These are phyloP conservation scores for Priceomyces haplophilus DNA, from an alignment of 805 yeast genomes.

Conservation along the genomic window DNA sequence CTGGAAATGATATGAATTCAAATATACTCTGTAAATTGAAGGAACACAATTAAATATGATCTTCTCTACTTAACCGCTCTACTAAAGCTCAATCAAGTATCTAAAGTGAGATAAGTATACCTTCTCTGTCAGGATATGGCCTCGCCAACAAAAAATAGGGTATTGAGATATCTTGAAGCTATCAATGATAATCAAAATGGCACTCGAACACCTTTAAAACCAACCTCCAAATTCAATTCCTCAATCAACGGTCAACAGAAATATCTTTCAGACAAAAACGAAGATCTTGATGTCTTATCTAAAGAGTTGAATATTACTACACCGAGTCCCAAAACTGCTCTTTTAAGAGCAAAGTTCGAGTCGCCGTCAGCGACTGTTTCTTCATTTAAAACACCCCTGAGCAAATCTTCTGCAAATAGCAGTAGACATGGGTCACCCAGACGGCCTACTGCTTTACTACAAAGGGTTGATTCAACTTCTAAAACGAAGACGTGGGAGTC, in stretches of 20 bases:
- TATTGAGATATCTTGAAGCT: conserved; percentile 34
- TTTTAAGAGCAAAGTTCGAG: conserved; percentile 33
- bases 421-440: conserved; percentile 18
- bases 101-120: too few relatives aligned
- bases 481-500: conserved; percentile 1
- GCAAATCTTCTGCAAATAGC: conserved; percentile 18
- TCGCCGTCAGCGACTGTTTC: conserved; percentile 43
- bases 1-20: conserved; percentile 2
- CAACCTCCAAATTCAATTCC: conserved; percentile 25
- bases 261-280: conserved; percentile 10
- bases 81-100: too few relatives aligned
- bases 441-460: conserved; percentile 3
- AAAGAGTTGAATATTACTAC: conserved; percentile 31
- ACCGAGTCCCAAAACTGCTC: conserved; percentile 24
- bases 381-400: conserved; percentile 35
- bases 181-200: conserved; percentile 21
- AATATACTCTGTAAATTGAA: background rate
- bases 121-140: conserved; percentile 12
- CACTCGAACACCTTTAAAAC: conserved; percentile 28
- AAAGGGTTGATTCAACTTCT: background rate
- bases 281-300: conserved; percentile 39
- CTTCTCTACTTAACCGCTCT: too few relatives aligned
- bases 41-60: background rate
- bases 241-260: conserved; percentile 7
- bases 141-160: conserved; percentile 22